phyloP scores from a whole-genome alignment of 2,329 filamentous ascomycete species.

The Exophiala aquamarina region DNA sequence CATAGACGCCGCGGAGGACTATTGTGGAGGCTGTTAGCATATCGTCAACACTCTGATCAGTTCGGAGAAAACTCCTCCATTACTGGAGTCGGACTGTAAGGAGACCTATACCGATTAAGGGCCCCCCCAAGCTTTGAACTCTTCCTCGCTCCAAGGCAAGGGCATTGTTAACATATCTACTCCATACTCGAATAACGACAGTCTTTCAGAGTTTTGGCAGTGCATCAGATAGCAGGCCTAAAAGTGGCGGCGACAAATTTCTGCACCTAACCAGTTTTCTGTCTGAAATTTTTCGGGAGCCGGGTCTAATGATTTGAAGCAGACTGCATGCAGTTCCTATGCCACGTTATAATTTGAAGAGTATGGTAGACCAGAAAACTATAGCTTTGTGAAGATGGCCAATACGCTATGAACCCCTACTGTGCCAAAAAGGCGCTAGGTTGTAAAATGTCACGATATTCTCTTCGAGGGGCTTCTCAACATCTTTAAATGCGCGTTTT shows the following conservation, averaged over 20 bases:
- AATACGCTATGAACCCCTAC: background rate
- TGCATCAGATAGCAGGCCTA: background rate
- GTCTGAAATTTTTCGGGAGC: background rate
- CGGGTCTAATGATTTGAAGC: background rate
- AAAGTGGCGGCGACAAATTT: background rate
- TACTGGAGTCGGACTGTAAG: background rate
- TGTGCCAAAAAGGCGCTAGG: conserved; percentile 4
- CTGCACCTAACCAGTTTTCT: background rate
- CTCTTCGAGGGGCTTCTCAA: background rate
- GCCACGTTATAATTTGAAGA: background rate
- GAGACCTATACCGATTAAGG: no score
- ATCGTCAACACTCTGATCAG: background rate
- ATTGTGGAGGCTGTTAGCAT: background rate
- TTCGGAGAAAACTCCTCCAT: background rate
- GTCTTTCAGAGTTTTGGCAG: background rate
- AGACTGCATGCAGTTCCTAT: background rate
- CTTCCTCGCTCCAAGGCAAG: background rate
- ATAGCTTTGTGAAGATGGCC: background rate
- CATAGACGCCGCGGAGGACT: background rate
- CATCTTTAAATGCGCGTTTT: background rate
- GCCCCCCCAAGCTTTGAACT: background rate
- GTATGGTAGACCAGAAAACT: no score
- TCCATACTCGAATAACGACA: no score
- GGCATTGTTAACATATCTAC: background rate
- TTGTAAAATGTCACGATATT: conserved; percentile 1